These are phyloP conservation scores for Chaetomiaceae sp. DNA, from an alignment of 2,329 filamentous ascomycete species.

Conservation along the genomic window DNA sequence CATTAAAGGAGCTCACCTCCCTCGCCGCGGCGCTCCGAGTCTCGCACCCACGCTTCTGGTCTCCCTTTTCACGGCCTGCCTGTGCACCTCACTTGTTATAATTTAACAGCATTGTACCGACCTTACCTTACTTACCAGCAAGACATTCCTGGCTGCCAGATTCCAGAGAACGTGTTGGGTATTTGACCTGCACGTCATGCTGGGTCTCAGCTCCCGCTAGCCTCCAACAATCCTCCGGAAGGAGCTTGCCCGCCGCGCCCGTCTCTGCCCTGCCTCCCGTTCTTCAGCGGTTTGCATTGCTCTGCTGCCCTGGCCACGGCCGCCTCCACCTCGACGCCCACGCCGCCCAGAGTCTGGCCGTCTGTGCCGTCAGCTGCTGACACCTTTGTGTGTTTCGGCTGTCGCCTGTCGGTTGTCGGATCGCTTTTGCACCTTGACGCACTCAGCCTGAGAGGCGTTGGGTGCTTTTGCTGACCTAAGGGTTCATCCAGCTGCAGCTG, in stretches of 20 bases:
- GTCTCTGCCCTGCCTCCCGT: not conserved
- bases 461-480: constrained; percentile 21
- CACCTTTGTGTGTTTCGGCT: constrained; percentile 27
- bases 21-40: constrained; percentile 21
- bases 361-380: constrained; percentile 14
- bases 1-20: constrained; percentile 26
- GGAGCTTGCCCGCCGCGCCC: constrained; percentile 9
- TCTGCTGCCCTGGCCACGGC: no score
- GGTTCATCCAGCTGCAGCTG: constrained; percentile 10
- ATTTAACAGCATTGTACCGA: no score
- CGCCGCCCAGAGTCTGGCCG: constrained; percentile 12
- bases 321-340: not conserved
- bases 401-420: not conserved
- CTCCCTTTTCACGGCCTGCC: constrained; percentile 5
- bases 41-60: constrained; percentile 18
- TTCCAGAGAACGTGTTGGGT: not conserved
- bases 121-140: no score
- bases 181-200: constrained; percentile 21
- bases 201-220: constrained; percentile 15
- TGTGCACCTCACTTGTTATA: no score
- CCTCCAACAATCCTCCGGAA: constrained; percentile 13
- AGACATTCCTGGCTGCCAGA: no score
- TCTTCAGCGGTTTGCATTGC: no score
- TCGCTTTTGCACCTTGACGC: not conserved
- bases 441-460: not conserved